Evolutionary conservation across 1,284 basidiomycete species (phyloP).

Genomic region (Phlebopus sp.): DNA sequence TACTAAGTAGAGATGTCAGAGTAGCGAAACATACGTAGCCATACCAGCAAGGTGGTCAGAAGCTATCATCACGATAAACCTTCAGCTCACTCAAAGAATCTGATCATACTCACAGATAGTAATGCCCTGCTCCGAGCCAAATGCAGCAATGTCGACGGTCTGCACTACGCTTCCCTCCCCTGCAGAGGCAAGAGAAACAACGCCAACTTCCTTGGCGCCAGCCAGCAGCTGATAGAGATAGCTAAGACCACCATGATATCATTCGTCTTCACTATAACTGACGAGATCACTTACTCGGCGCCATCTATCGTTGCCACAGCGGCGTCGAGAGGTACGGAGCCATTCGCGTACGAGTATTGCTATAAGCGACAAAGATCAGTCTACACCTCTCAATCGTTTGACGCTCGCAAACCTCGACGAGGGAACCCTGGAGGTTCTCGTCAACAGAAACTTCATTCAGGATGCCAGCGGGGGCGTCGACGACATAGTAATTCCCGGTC

Average conservation of each 20-base stretch:
- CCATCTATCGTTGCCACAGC: conserved; percentile 41
- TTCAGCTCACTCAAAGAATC: not conserved
- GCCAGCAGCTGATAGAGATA: conserved; percentile 32
- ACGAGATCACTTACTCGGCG: conserved; percentile 41
- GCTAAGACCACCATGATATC: not conserved
- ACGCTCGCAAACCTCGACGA: conserved; percentile 38
- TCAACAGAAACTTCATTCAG: conserved; percentile 49
- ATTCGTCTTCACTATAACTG: not conserved
- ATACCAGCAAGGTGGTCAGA: conserved; percentile 18
- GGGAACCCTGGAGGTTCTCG: conserved; percentile 40
- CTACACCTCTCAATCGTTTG: not conserved
- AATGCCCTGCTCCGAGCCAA: conserved; percentile 36
- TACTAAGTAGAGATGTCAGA: not conserved
- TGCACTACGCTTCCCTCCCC: conserved; percentile 31
- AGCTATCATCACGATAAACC: conserved; percentile 3
- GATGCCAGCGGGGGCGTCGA: conserved; percentile 41
- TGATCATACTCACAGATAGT: conserved; percentile 34
- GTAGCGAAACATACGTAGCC: conserved; percentile 17
- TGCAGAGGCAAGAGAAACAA: no score
- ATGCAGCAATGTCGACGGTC: conserved; percentile 39
- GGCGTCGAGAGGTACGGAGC: conserved; percentile 46
- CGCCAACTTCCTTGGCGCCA: conserved; percentile 39
- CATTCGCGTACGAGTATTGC: conserved; percentile 42
- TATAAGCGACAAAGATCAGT: conserved; percentile 11
- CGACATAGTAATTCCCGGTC: conserved; percentile 50